These are phyloP conservation scores for Reutealis trisperma DNA, from an alignment of 345 rosid species.

Conservation along the genomic window DNA sequence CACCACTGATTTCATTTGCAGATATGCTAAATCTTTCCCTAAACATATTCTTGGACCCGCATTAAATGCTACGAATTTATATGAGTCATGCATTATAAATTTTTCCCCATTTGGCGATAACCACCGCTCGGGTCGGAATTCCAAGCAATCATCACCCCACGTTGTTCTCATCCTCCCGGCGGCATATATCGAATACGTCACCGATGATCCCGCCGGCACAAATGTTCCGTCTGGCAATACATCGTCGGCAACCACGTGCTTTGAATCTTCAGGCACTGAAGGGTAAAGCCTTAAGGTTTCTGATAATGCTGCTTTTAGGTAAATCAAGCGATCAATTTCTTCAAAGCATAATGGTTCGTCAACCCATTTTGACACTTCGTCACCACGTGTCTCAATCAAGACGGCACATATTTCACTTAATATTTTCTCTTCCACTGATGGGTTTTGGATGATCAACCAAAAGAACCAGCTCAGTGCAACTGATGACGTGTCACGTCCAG, in stretches of 20 bases:
- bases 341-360: conserved; percentile 73
- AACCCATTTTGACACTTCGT: conserved; percentile 55
- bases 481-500: conserved; percentile 96
- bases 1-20: conserved; percentile 90
- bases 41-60: conserved; percentile 91
- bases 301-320: conserved; percentile 82
- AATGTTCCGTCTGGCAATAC: conserved; percentile 86
- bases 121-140: conserved; percentile 89
- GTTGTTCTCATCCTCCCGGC: conserved; percentile 84
- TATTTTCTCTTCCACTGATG: conserved; percentile 68
- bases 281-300: conserved; percentile 91
- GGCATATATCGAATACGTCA: conserved; percentile 85
- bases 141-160: conserved; percentile 93
- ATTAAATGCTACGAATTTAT: conserved; percentile 84
- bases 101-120: conserved; percentile 53
- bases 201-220: conserved; percentile 89
- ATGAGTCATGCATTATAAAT: conserved; percentile 65
- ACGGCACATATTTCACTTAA: conserved; percentile 62
- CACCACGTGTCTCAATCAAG: conserved; percentile 68
- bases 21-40: conserved; percentile 83
- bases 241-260: conserved; percentile 73
- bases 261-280: conserved; percentile 90
- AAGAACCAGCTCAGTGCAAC: conserved; percentile 96
- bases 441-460: conserved; percentile 66
- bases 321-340: conserved; percentile 68